Evolutionary conservation across 2,329 filamentous ascomycete genomes (phyloP).

Genomic region (Arthrobotrys musiformis): DNA sequence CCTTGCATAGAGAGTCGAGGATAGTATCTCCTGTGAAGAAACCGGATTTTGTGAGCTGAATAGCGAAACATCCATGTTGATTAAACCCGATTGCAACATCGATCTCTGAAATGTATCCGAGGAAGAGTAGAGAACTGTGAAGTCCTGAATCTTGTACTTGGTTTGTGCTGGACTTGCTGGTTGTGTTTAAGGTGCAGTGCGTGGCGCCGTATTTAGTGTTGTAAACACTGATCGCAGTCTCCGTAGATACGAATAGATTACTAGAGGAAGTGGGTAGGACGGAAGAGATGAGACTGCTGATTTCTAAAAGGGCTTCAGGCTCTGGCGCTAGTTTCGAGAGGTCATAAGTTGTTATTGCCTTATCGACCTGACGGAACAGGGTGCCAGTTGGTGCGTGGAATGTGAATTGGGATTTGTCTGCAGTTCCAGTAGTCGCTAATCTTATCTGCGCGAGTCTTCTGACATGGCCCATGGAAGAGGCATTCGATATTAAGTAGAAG

Average conservation of each 20-base stretch:
- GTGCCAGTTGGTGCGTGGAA: constrained; percentile 42
- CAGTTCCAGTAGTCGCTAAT: constrained; percentile 18
- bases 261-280: constrained; percentile 48
- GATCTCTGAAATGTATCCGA: constrained; percentile 46
- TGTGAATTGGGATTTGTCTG: constrained; percentile 33
- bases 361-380: constrained; percentile 31
- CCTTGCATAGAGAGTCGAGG: constrained; percentile 52
- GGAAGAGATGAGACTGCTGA: constrained; percentile 32
- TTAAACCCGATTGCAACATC: constrained; percentile 54
- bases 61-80: constrained; percentile 43
- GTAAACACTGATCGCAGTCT: constrained; percentile 41
- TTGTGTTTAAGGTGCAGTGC: constrained; percentile 30
- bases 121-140: constrained; percentile 43
- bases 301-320: constrained; percentile 38
- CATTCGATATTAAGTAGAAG: constrained; percentile 50
- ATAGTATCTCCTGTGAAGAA: constrained; percentile 50
- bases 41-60: constrained; percentile 51
- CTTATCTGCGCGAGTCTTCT: constrained; percentile 33
- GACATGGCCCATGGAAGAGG: constrained; percentile 34
- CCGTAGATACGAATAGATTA: constrained; percentile 48
- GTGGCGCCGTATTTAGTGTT: constrained; percentile 55
- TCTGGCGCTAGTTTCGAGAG: constrained; percentile 49
- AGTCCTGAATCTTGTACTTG: constrained; percentile 24
- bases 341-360: constrained; percentile 43
- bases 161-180: constrained; percentile 25